Conservation (phyloP, 305 asterid species). For the Fraxinus paxiana region DNA sequence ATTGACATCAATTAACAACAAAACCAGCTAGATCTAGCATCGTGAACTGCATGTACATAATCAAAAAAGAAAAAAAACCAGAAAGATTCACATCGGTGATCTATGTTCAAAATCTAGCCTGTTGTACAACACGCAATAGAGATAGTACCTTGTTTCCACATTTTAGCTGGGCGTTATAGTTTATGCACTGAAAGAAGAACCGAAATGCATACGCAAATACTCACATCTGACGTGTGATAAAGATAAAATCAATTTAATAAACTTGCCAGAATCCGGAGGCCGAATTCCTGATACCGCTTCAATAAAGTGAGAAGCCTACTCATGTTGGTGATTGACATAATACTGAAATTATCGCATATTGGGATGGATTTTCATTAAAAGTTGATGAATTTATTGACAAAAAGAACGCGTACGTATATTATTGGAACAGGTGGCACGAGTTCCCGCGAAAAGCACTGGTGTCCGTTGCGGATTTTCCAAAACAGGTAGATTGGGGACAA, state of each 20-base stretch:
- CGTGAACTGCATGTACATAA: neutral
- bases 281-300: neutral
- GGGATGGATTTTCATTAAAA: neutral
- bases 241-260: neutral
- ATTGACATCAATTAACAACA: neutral
- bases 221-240: neutral
- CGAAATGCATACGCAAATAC: neutral
- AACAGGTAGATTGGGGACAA: neutral
- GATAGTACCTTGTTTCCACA: neutral
- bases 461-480: neutral
- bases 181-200: neutral
- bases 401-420: neutral
- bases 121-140: neutral
- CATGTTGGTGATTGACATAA: neutral
- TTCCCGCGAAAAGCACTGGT: neutral
- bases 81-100: neutral
- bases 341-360: neutral
- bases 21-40: neutral
- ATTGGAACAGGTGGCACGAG: neutral
- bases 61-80: neutral
- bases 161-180: neutral
- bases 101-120: neutral
- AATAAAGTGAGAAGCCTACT: neutral
- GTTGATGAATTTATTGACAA: neutral
- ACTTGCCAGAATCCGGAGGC: neutral